Conservation (phyloP, 139 green algal species). For the Pleodorina starrii region DNA sequence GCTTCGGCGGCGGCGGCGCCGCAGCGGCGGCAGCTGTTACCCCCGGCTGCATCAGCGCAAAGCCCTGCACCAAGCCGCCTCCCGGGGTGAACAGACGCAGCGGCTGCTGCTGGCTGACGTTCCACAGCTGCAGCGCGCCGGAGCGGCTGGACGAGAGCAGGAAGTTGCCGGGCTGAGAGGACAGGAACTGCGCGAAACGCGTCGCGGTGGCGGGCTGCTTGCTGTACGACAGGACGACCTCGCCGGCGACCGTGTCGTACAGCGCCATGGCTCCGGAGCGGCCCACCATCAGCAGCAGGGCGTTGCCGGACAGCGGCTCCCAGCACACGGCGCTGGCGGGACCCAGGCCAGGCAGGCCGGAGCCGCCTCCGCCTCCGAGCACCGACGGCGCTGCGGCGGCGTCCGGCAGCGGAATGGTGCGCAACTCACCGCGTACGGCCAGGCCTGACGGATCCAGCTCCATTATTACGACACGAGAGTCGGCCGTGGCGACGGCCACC, state of each 20-base stretch:
- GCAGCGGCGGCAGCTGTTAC: background rate
- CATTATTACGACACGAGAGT: background rate
- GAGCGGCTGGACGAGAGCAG: conserved; percentile 41
- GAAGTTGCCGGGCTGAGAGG: conserved; percentile 64
- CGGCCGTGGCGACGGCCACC: background rate
- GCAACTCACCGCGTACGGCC: background rate
- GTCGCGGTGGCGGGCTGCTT: conserved; percentile 60
- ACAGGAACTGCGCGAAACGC: conserved; percentile 52
- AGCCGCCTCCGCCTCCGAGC: background rate
- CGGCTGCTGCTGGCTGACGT: conserved; percentile 64
- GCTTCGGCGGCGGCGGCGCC: background rate
- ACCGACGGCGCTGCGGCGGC: background rate
- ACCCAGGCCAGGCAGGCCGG: background rate
- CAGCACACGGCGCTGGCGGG: background rate
- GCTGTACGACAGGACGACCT: conserved; percentile 47
- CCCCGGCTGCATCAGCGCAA: background rate
- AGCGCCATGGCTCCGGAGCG: conserved; percentile 24
- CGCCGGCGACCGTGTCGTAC: background rate
- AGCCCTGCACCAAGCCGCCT: conserved; percentile 47
- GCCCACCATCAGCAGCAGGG: conserved; percentile 34
- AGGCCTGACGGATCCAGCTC: conserved; percentile 24
- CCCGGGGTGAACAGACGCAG: conserved; percentile 51
- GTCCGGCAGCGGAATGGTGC: background rate
- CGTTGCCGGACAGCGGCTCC: conserved; percentile 40
- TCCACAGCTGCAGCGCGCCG: conserved; percentile 71